Evolutionary conservation across 2,329 filamentous ascomycete genomes (phyloP).

Genomic region (Diaporthe destruens): DNA sequence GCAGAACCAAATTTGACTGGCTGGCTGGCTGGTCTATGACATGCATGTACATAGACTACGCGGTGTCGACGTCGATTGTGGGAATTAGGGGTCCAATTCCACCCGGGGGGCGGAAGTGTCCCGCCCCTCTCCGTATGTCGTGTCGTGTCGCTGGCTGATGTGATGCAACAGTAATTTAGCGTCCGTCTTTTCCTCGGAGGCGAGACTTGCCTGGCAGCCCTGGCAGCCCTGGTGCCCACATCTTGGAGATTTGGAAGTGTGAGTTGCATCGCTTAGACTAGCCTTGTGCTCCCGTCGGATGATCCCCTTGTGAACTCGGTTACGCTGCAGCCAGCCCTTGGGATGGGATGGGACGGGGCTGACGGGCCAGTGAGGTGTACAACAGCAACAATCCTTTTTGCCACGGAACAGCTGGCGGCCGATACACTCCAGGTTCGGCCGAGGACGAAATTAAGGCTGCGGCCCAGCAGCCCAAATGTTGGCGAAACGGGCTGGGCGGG

Average conservation of each 20-base stretch:
- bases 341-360: not conserved
- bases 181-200: conserved; percentile 25
- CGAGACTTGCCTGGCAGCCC: not conserved
- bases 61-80: not conserved
- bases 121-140: conserved; percentile 9
- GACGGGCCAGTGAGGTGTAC: not conserved
- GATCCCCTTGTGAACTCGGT: not conserved
- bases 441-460: not conserved
- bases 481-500: not conserved
- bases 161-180: conserved; percentile 29
- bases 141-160: not conserved
- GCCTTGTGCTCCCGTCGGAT: conserved; percentile 14
- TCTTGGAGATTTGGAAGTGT: not conserved
- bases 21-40: too few relatives aligned
- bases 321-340: conserved; percentile 3
- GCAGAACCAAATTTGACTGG: too few relatives aligned
- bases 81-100: conserved; percentile 16
- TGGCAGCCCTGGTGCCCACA: not conserved
- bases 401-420: conserved; percentile 3
- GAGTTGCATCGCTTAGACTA: conserved; percentile 20
- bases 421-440: conserved; percentile 29
- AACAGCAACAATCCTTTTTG: not conserved
- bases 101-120: conserved; percentile 1
- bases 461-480: not conserved
- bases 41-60: not conserved